phyloP scores from a whole-genome alignment of 2,329 filamentous ascomycete genomes.

The Claviceps digitariae region DNA sequence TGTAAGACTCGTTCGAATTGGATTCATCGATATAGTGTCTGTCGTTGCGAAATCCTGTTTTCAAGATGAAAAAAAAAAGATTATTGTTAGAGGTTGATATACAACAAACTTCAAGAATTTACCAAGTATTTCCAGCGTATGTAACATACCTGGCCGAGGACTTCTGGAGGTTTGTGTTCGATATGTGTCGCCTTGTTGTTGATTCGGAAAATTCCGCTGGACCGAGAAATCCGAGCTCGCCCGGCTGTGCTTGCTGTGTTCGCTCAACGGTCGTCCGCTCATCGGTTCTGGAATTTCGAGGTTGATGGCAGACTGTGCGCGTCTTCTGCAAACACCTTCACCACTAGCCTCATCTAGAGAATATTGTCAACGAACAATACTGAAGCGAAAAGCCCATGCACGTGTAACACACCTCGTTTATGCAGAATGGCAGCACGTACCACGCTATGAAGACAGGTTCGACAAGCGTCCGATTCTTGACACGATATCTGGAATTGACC shows the following conservation, averaged over 20 bases:
- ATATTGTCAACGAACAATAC: neutral
- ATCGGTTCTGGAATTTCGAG: slow-evolving; percentile 41
- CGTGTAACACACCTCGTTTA: slow-evolving; percentile 46
- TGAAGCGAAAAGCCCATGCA: neutral
- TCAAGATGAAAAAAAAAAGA: neutral
- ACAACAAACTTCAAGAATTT: neutral
- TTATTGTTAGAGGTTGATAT: neutral
- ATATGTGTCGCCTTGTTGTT: slow-evolving; percentile 27
- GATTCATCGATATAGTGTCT: slow-evolving; percentile 51
- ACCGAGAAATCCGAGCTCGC: slow-evolving; percentile 58
- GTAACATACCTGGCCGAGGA: slow-evolving; percentile 15
- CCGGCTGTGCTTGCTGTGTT: slow-evolving; percentile 53
- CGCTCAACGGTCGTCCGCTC: slow-evolving; percentile 39
- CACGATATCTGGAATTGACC: slow-evolving; percentile 61
- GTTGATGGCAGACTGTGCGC: slow-evolving; percentile 48
- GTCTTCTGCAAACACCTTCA: slow-evolving; percentile 34
- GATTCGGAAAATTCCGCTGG: slow-evolving; percentile 37
- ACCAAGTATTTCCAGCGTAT: neutral
- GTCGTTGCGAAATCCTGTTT: slow-evolving; percentile 40
- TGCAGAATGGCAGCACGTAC: slow-evolving; percentile 55
- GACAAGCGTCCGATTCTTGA: slow-evolving; percentile 56
- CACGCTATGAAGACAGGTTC: slow-evolving; percentile 63
- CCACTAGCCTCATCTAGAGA: slow-evolving; percentile 23
- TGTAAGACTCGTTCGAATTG: slow-evolving; percentile 46
- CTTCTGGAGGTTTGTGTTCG: slow-evolving; percentile 19